These are phyloP conservation scores for Ceratocystiopsis minuta DNA, from an alignment of 2,329 filamentous ascomycete genomes.

Conservation along the genomic window DNA sequence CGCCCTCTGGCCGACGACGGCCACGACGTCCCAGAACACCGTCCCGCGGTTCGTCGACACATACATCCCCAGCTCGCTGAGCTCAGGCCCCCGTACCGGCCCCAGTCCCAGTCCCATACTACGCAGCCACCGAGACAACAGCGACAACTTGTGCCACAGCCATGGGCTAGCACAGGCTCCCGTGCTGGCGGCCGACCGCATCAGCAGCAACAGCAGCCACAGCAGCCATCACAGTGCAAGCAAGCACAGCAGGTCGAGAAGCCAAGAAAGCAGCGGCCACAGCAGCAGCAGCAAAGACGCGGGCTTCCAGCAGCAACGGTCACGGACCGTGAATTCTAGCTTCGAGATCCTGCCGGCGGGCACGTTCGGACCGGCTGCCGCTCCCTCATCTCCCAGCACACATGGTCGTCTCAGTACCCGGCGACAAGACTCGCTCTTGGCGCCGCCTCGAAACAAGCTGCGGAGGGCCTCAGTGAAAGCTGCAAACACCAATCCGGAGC, in stretches of 20 bases:
- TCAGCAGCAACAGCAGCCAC: constrained; percentile 1
- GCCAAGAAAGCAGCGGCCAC: not conserved
- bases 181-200: not conserved
- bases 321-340: constrained; percentile 16
- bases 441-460: constrained; percentile 7
- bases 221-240: not conserved
- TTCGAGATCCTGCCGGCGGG: constrained; percentile 23
- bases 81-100: constrained; percentile 2
- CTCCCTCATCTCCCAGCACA: not conserved
- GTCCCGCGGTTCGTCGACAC: constrained; percentile 1
- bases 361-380: constrained; percentile 13
- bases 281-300: not conserved
- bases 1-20: constrained; percentile 1
- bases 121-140: not conserved
- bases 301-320: not conserved
- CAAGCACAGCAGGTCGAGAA: not conserved
- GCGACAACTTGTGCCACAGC: constrained; percentile 5
- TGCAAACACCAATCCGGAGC: too few relatives aligned
- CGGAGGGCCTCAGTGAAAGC: not conserved
- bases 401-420: too few relatives aligned
- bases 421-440: not conserved
- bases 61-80: constrained; percentile 6
- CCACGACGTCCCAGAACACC: not conserved
- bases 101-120: constrained; percentile 1
- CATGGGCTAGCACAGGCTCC: not conserved